These are phyloP conservation scores for Yarrowia alimentaria DNA, from an alignment of 805 yeast genomes.

Conservation along the genomic window DNA sequence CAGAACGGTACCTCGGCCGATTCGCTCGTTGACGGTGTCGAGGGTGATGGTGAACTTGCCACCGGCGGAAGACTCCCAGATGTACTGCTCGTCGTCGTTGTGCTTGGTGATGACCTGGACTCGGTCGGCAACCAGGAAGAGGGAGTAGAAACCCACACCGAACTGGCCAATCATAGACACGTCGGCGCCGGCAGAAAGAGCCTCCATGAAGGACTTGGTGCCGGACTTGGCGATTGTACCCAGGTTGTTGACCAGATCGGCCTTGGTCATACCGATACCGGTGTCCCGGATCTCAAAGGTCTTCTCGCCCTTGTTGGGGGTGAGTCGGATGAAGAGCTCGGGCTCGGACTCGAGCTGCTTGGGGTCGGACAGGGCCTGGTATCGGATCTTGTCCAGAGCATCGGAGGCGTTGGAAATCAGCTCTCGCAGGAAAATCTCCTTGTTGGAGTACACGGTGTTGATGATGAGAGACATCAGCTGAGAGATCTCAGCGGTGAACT, in stretches of 20 bases:
- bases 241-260: conserved; percentile 96
- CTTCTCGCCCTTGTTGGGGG: conserved; percentile 93
- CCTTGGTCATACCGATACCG: conserved; percentile 99
- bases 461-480: conserved; percentile 99
- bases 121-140: conserved; percentile 97
- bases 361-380: conserved; percentile 92
- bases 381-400: conserved; percentile 98
- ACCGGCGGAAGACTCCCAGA: conserved; percentile 99
- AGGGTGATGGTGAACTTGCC: conserved; percentile 96
- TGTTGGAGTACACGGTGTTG: conserved; percentile 99
- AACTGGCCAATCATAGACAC: conserved; percentile 99
- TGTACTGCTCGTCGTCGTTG: conserved; percentile 98
- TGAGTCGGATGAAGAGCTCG: conserved; percentile 93
- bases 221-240: conserved; percentile 99
- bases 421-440: conserved; percentile 98
- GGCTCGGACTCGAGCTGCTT: conserved; percentile 91
- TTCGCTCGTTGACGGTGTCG: conserved; percentile 80
- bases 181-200: conserved; percentile 98
- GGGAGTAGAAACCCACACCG: conserved; percentile 99
- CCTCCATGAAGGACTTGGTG: conserved; percentile 99
- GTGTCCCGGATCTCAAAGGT: conserved; percentile 96
- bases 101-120: conserved; percentile 98
- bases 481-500: conserved; percentile 99
- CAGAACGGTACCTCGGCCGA: conserved; percentile 92
- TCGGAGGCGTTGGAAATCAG: conserved; percentile 98